These are phyloP conservation scores for Termitomyces sp. DNA, from an alignment of 1,284 basidiomycete genomes.

Conservation along the genomic window DNA sequence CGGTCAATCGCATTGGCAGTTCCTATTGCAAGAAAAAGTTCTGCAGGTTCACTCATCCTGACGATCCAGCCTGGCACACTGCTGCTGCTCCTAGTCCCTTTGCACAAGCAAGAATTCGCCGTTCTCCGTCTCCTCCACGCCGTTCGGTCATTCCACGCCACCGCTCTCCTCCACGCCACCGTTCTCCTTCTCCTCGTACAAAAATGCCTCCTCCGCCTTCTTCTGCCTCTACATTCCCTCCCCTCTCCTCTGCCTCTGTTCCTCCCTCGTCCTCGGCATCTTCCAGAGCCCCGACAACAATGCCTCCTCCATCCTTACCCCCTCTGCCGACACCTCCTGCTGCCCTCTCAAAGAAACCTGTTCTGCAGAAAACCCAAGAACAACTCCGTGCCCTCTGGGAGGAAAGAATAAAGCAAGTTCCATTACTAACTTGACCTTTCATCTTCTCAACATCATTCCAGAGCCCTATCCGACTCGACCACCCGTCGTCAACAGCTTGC, in stretches of 20 bases:
- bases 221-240: not conserved
- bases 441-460: constrained; percentile 1
- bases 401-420: constrained; percentile 18
- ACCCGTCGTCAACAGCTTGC: constrained; percentile 7
- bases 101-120: not conserved
- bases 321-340: constrained; percentile 5
- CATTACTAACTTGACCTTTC: not conserved
- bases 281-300: not conserved
- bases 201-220: not conserved
- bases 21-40: constrained; percentile 9
- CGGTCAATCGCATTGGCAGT: not conserved
- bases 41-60: constrained; percentile 27
- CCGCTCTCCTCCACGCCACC: not conserved
- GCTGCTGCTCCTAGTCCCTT: constrained; percentile 1
- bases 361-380: constrained; percentile 6
- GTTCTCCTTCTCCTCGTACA: constrained; percentile 2
- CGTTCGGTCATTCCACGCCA: constrained; percentile 5
- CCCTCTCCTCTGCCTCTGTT: not conserved
- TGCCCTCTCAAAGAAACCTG: not conserved
- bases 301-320: not conserved
- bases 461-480: constrained; percentile 14
- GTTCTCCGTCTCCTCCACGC: not conserved
- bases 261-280: not conserved
- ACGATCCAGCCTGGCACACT: constrained; percentile 21
- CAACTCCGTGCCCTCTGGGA: constrained; percentile 15